phyloP scores from a whole-genome alignment of 495 filamentous ascomycete genomes.

The Cladorrhinum samala region DNA sequence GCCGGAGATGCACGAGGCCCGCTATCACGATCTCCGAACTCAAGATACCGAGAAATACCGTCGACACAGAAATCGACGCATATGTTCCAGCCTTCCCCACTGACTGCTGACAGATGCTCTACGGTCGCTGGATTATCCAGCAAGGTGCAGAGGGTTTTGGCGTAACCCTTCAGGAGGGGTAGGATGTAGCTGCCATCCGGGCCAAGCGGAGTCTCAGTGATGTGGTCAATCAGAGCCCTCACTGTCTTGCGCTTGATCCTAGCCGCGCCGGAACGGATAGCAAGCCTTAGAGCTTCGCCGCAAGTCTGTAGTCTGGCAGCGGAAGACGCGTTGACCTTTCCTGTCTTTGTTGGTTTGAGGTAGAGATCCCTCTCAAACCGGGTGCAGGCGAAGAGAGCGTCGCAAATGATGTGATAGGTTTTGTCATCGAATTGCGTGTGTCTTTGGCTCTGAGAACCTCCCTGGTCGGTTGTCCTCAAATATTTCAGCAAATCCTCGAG shows the following conservation, averaged over 20 bases:
- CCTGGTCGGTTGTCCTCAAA: constrained; percentile 20
- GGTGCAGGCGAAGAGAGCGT: constrained; percentile 67
- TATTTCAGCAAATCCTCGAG: constrained; percentile 29
- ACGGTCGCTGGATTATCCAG: constrained; percentile 68
- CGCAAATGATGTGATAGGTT: constrained; percentile 72
- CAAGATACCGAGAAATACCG: constrained; percentile 39
- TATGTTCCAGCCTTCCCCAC: constrained; percentile 58
- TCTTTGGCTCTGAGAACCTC: constrained; percentile 16
- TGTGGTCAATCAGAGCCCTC: constrained; percentile 70
- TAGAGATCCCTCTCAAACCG: constrained; percentile 60
- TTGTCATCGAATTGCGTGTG: constrained; percentile 53
- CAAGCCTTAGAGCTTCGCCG: constrained; percentile 64
- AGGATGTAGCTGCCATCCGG: constrained; percentile 58
- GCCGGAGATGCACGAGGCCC: constrained; percentile 37
- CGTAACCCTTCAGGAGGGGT: constrained; percentile 70
- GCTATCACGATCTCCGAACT: constrained; percentile 30
- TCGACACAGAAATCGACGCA: constrained; percentile 63
- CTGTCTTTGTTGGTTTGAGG: constrained; percentile 46
- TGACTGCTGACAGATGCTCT: constrained; percentile 57
- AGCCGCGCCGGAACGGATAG: constrained; percentile 59
- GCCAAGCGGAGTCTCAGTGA: constrained; percentile 64
- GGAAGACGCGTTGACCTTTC: constrained; percentile 40
- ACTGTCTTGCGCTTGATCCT: constrained; percentile 71
- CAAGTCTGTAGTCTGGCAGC: constrained; percentile 58
- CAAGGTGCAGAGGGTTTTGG: constrained; percentile 63